Base-by-base conservation (phyloP, 352 stramenopile species). In the Globisporangium alternatum region DNA sequence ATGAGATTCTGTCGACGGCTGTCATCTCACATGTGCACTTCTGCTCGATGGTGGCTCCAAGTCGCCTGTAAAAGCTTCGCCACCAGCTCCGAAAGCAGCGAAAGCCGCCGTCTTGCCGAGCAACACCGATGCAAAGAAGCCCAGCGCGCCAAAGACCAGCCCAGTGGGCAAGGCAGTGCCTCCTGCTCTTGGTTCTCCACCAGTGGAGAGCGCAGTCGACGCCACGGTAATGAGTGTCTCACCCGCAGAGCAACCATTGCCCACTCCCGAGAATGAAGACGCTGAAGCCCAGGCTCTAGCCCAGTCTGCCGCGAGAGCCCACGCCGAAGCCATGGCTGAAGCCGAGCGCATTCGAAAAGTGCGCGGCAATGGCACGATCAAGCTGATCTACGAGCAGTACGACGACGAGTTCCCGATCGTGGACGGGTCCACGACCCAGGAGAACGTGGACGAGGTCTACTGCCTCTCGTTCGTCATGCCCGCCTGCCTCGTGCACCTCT, bases 381-480 rank as follows among this genome's bases (percentile, higher is more conserved):
- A 83, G 17, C 70, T 97, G 2, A 78, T 91, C 64, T 97, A 97
- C 69, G 84, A 97, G 61, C 84, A 93, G 65, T 97, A 96, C 62
- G 79, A 90, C 47, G 88, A 97, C 60, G 63, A 88, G 5, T 97
- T 96, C 56, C 67, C 74, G 2, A 96, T 97, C 57, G 62, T 78
- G 3, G 71, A 89, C 60, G 88, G 89, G 2, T 89, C 76, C 12
- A 93, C 87, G 10, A 95, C 81, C n/a, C 78, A 89, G 43, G 69
- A 76, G 2, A 74, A 62, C 10, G 78, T 97, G 45, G 87, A 97
- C 70, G 87, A 96, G 9, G 77, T 89, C 7, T 97, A 96, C 62
- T 95, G 83, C 56, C 69, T 97, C 39, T 93, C 82, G 7, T 95
- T 96, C 60, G 88, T 96, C 22, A 96, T 97, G 88, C 88, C 86